Base-by-base conservation (phyloP, 2,329 filamentous ascomycete genomes). In the Diaporthe velutina region DNA sequence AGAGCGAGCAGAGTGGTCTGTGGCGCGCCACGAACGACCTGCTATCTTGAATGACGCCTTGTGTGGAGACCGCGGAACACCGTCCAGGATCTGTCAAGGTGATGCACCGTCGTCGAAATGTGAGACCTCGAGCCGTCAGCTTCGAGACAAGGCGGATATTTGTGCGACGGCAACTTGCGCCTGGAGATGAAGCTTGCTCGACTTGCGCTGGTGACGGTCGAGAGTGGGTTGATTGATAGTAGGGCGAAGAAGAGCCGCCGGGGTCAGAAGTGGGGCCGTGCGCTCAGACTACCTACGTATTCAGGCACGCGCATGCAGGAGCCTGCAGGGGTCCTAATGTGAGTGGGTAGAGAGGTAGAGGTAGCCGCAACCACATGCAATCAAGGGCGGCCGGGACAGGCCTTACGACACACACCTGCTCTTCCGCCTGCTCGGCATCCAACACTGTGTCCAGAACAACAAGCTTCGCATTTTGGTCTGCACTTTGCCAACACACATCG, bases 371-470 rank as follows among this genome's bases (percentile, higher is more conserved):
- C 64, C 48, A 68, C 64, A 68, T 54, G 64, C 64, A 52, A 52
- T 52, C 64, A 52, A 67, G 64, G 33, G 45, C 61, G 17, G 42
- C 61, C 45, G 12, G 33, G 22, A n/a, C 64, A 67, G 30, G 45
- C 64, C 30, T 38, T 52, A 67, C 64, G 45, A 52, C 30, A 52
- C 30, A 52, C 30, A n/a, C n/a, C 45, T 67, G 48, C 45, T 40
- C 30, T 67, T 33, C 64, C 64, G 25, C 2, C 45, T 22, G 48
- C 48, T 40, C 64, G 25, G 38, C 35, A 58, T 73, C 58, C 70
- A 71, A 76, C 73, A 76, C 73, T 70, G 71, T 73, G 75, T 75
- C 74, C 64, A 70, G 28, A 54, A 73, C 68, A 72, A 55, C 54
- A 72, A 61, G 60, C 61, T 33, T 57, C 40, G 42, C 60, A 48